Base-by-base conservation (phyloP, 1,284 basidiomycete species). In the Athelia psychrophila region DNA sequence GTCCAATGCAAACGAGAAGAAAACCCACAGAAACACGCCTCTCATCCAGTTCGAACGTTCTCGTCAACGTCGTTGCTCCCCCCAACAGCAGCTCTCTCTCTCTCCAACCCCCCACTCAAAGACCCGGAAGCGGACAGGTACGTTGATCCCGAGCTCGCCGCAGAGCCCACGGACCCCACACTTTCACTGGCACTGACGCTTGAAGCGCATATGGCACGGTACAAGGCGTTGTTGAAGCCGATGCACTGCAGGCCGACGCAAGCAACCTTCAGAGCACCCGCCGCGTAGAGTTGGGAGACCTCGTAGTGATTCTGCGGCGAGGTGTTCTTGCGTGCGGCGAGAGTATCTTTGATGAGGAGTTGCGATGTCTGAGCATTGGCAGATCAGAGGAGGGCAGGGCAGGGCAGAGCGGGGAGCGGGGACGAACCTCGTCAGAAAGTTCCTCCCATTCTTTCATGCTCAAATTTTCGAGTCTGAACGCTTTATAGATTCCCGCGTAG, bases 241-340 rank as follows among this genome's bases (percentile, higher is more conserved):
- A 88, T 75, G 61, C 88, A 90, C 55, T 87, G 84, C 46, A 90
- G 67, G 8, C 80, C 88, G 52, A 90, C 71, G 59, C 86, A 89
- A 12, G 83, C 84, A 24, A 87, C 77, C 54, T 79, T 82, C 44
- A 90, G 75, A 22, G 86, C 87, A 2, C 88, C 88, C 1, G 73
- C 83, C 1, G 77, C 72, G 60, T 89, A 91, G 22, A 90, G 75
- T 59, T 90, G 87, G 0, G 74, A 71, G 0, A 78, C 80, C 63
- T 91, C 88, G 65, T 88, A 89, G 33, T 83, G 66, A 60, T 86
- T 88, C 61, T 88, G 86, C 16, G 88, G 85, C 1, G 86, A 86
- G 19, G 79, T 81, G 63, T 87, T 88, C 67, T 87, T 89, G 47
- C 88, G 78, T 15, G 72, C 80, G 2, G 77, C 66, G 27, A 90